A percentile compares a stretch with the other conserved stretches of the same genome.
Conservation (phyloP, 2,329 filamentous ascomycete species). For the Trichoderma cornu-damae region DNA sequence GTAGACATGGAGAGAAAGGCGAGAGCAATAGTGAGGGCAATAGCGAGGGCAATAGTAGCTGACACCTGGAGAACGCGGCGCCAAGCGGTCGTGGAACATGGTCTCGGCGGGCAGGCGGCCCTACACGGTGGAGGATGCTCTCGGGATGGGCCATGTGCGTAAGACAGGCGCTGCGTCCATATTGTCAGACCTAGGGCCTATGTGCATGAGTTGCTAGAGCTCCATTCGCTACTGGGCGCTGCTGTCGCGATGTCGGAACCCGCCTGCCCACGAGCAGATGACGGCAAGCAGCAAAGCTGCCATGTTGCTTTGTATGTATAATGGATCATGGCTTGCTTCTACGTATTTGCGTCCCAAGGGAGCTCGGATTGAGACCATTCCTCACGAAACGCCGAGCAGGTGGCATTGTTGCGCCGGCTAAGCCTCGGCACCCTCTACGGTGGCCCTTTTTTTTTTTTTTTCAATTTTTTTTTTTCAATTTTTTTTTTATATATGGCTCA, state of each 20-base stretch:
- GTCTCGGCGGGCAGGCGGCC: not conserved
- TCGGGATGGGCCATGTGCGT: conserved; percentile 3
- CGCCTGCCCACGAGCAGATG: not conserved
- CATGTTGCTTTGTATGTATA: not conserved
- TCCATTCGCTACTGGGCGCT: not conserved
- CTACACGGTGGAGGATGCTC: not conserved
- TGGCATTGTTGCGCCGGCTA: conserved; percentile 17
- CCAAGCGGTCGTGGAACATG: not conserved
- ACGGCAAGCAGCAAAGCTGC: not conserved
- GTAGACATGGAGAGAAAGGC: not conserved
- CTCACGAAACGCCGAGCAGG: not conserved
- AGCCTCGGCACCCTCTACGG: not conserved
- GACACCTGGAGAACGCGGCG: not conserved
- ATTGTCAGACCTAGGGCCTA: not conserved
- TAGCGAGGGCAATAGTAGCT: not conserved
- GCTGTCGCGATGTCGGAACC: not conserved
- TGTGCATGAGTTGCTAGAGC: not conserved
- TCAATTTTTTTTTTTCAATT: too few species aligned
- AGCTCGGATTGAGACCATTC: not conserved
- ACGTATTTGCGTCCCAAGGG: not conserved
- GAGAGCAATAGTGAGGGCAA: not conserved
- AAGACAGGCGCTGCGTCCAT: not conserved
- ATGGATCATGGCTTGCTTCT: too few species aligned
- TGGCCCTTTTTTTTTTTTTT: not conserved
- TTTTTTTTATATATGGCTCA: too few species aligned